phyloP scores from a whole-genome alignment of 495 filamentous ascomycete species.

The Tuber borchii region DNA sequence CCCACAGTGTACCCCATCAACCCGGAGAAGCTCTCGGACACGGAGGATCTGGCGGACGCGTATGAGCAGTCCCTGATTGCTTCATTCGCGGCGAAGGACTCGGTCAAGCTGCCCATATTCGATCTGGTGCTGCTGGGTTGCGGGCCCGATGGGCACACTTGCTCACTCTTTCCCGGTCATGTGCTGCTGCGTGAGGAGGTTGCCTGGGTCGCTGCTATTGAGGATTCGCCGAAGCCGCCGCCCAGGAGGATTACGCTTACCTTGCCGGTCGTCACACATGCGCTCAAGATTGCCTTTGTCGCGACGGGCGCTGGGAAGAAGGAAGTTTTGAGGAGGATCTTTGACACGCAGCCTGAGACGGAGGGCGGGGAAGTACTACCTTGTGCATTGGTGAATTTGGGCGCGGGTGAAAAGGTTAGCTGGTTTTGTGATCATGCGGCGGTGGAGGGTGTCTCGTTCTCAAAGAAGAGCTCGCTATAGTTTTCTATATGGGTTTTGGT shows the following conservation, averaged over 20 bases:
- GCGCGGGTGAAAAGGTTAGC: constrained; percentile 72
- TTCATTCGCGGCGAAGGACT: constrained; percentile 75
- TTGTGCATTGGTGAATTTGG: constrained; percentile 77
- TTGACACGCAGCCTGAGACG: constrained; percentile 54
- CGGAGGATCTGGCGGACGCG: constrained; percentile 84
- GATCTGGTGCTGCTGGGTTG: constrained; percentile 87
- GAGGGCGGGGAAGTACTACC: constrained; percentile 70
- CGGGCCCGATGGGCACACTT: constrained; percentile 94
- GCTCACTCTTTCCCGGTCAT: constrained; percentile 89
- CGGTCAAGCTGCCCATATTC: constrained; percentile 86
- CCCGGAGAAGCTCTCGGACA: constrained; percentile 61
- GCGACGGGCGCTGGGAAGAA: constrained; percentile 84
- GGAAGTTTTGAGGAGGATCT: constrained; percentile 84
- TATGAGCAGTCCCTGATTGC: constrained; percentile 86
- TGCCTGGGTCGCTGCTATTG: constrained; percentile 86
- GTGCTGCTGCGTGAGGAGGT: constrained; percentile 76
- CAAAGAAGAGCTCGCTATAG: constrained; percentile 53
- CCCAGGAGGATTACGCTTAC: constrained; percentile 84
- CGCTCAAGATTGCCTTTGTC: constrained; percentile 78
- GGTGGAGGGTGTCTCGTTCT: constrained; percentile 74
- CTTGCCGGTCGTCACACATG: constrained; percentile 79
- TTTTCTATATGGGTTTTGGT: background rate
- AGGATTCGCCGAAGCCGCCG: constrained; percentile 91
- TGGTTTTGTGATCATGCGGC: constrained; percentile 90
- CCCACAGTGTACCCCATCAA: constrained; percentile 78